Conservation (phyloP, 106 monocot species). For the Narthecium ossifragum region DNA sequence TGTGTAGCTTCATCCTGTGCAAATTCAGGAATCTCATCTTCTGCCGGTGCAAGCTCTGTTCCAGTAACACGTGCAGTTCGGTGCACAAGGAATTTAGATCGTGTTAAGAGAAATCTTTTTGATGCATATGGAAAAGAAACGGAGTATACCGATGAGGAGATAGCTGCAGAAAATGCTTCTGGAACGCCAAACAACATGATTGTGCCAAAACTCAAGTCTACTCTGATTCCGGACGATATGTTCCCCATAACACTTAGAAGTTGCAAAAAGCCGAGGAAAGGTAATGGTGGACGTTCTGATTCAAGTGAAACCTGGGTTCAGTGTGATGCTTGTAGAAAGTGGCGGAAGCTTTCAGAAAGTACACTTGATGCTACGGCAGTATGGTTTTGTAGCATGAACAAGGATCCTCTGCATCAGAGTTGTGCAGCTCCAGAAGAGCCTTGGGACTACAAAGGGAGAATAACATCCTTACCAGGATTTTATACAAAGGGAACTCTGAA, state of each 20-base stretch:
- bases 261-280: conserved; percentile 28
- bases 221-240: neutral
- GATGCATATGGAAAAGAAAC: conserved; percentile 32
- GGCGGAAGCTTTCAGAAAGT: conserved; percentile 59
- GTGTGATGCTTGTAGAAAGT: conserved; percentile 97
- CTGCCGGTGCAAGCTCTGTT: conserved; percentile 8
- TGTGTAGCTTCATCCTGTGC: conserved; percentile 11
- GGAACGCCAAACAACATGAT: neutral
- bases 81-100: conserved; percentile 21
- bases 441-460: conserved; percentile 55
- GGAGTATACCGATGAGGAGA: conserved; percentile 4
- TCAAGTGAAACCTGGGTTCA: conserved; percentile 82
- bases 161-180: conserved; percentile 14
- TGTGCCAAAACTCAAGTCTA: neutral
- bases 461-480: conserved; percentile 92
- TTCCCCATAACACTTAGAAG: conserved; percentile 1
- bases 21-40: conserved; percentile 18
- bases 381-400: conserved; percentile 98
- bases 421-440: conserved; percentile 69
- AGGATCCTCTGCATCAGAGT: conserved; percentile 49
- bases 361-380: conserved; percentile 48
- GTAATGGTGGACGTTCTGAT: conserved; percentile 12
- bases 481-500: conserved; percentile 53
- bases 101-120: conserved; percentile 47
- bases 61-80: conserved; percentile 26